These are phyloP conservation scores for Neurospora sublineolata DNA, from an alignment of 495 filamentous ascomycete species.

Conservation along the genomic window DNA sequence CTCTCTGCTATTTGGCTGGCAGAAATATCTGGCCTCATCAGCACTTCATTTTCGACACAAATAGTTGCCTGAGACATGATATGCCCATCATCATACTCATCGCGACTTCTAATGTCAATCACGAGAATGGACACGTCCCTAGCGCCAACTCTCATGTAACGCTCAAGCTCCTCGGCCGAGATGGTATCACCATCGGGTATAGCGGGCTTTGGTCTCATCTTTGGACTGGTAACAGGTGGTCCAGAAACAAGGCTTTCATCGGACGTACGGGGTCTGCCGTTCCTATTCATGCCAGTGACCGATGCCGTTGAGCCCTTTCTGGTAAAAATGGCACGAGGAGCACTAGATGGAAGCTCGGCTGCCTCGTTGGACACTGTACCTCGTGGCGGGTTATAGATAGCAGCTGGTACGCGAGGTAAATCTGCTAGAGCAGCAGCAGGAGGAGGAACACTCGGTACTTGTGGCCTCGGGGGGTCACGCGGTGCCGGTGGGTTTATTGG, in stretches of 20 bases:
- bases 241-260: constrained; percentile 24
- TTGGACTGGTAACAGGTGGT: constrained; percentile 9
- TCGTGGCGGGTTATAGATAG: constrained; percentile 69
- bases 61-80: constrained; percentile 71
- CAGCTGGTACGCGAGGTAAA: constrained; percentile 70
- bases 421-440: constrained; percentile 29
- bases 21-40: constrained; percentile 62
- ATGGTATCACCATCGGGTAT: constrained; percentile 55
- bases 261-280: constrained; percentile 5
- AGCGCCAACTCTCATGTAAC: constrained; percentile 41
- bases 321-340: constrained; percentile 36
- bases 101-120: constrained; percentile 75
- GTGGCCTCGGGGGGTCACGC: constrained; percentile 47
- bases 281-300: constrained; percentile 13
- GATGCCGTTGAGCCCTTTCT: constrained; percentile 34
- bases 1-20: constrained; percentile 75
- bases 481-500: constrained; percentile 22
- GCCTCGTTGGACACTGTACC: constrained; percentile 44
- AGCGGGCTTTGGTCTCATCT: constrained; percentile 14
- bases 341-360: constrained; percentile 36
- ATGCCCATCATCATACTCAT: constrained; percentile 78
- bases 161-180: constrained; percentile 50
- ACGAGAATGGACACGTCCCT: constrained; percentile 54
- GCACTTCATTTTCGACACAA: constrained; percentile 77
- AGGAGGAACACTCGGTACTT: constrained; percentile 45